Percentiles rank a stretch among this genome's conserved stretches.
phyloP scores from a whole-genome alignment of 257 asterid genomes.

The Solanum arcanum region DNA sequence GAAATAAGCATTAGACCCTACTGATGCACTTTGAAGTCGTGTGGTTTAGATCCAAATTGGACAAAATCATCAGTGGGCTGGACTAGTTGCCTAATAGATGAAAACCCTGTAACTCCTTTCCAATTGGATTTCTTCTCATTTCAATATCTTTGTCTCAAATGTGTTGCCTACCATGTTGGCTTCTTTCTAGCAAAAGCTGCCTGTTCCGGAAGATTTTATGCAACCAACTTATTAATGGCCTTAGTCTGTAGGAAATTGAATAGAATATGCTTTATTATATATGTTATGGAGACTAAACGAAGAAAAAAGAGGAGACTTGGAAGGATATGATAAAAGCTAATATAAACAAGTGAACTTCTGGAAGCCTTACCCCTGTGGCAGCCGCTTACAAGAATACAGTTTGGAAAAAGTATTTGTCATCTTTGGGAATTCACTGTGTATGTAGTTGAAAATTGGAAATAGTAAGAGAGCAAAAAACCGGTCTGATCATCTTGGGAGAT shows the following conservation, averaged over 20 bases:
- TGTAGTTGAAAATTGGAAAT: neutral
- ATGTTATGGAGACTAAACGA: neutral
- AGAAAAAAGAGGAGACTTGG: neutral
- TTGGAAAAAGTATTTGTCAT: neutral
- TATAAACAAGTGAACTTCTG: neutral
- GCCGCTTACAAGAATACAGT: neutral
- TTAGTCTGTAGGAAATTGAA: neutral
- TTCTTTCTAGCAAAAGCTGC: neutral
- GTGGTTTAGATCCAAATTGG: neutral
- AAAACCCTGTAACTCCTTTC: neutral
- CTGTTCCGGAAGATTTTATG: neutral
- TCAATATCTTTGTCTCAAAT: neutral
- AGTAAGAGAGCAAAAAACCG: neutral
- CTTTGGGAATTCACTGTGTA: neutral
- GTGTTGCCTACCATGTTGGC: neutral
- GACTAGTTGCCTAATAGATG: neutral
- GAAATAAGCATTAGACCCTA: neutral
- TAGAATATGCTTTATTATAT: neutral
- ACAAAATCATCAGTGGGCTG: neutral
- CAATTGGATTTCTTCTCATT: neutral
- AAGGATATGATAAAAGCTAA: neutral
- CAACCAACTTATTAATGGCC: neutral
- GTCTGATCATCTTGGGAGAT: neutral
- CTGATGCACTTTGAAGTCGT: neutral
- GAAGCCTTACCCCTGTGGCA: neutral